These are phyloP conservation scores for Cyberlindnera galapagoensis DNA, from an alignment of 805 yeast species.

Conservation along the genomic window DNA sequence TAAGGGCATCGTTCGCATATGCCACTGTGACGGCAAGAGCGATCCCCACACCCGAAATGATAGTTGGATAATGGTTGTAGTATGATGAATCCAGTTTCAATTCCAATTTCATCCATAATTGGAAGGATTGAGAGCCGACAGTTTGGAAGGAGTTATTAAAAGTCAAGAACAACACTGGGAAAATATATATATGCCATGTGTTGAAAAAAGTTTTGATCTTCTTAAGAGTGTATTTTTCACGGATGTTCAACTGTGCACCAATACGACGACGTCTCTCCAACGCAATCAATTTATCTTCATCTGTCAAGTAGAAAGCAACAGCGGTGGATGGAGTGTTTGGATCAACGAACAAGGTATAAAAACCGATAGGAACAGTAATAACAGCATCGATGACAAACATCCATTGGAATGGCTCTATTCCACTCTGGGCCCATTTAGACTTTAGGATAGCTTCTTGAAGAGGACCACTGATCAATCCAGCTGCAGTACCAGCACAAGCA, in stretches of 20 bases:
- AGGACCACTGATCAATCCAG: conserved; percentile 33
- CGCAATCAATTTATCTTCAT: conserved; percentile 38
- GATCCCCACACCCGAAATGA: conserved; percentile 33
- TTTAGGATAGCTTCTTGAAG: conserved; percentile 29
- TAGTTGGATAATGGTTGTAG: conserved; percentile 38
- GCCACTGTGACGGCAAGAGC: conserved; percentile 30
- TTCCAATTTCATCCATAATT: conserved; percentile 38
- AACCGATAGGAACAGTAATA: conserved; percentile 35
- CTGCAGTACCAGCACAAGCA: conserved; percentile 30
- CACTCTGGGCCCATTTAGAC: conserved; percentile 18
- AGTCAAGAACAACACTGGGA: conserved; percentile 27
- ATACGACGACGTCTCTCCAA: conserved; percentile 38
- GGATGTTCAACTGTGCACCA: conserved; percentile 37
- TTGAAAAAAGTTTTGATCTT: conserved; percentile 36
- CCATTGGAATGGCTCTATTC: conserved; percentile 36
- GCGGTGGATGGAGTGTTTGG: conserved; percentile 43
- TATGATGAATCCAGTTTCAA: conserved; percentile 26
- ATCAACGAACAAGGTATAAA: conserved; percentile 36
- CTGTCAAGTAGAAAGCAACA: conserved; percentile 35
- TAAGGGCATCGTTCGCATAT: conserved; percentile 31
- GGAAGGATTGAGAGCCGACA: conserved; percentile 35
- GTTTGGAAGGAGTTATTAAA: conserved; percentile 21
- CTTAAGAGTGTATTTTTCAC: conserved; percentile 33
- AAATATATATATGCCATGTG: conserved; percentile 44
- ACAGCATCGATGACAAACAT: conserved; percentile 41